phyloP scores from a whole-genome alignment of 768 basidiomycete genomes.

The Boletales sp. region DNA sequence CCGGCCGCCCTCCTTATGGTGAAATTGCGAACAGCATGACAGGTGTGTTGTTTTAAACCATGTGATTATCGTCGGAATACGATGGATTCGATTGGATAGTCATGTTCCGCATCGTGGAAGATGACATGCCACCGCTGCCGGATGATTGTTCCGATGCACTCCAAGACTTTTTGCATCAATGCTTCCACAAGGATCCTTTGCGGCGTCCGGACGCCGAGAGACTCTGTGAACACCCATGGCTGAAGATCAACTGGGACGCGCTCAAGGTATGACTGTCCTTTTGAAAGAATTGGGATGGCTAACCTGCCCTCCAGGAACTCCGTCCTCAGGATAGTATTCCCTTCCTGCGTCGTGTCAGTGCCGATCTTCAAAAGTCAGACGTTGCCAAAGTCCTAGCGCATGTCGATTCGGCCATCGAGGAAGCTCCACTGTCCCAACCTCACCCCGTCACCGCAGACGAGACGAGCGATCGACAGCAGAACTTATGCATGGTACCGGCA shows the following conservation, averaged over 20 bases:
- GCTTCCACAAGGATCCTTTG: slow-evolving; percentile 86
- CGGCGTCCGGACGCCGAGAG: slow-evolving; percentile 80
- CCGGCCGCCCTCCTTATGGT: slow-evolving; percentile 87
- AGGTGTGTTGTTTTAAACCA: slow-evolving; percentile 42
- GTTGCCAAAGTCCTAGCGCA: slow-evolving; percentile 49
- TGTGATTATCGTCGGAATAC: too few species aligned
- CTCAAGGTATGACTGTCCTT: slow-evolving; percentile 54
- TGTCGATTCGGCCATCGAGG: slow-evolving; percentile 29
- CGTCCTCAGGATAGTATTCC: slow-evolving; percentile 94
- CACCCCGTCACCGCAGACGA: slow-evolving; percentile 35
- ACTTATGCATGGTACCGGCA: slow-evolving; percentile 35
- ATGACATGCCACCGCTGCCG: slow-evolving; percentile 84
- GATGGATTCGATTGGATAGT: slow-evolving; percentile 42
- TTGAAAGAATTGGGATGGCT: not conserved
- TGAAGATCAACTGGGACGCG: slow-evolving; percentile 75
- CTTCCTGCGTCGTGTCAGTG: slow-evolving; percentile 87
- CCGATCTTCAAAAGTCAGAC: slow-evolving; percentile 76
- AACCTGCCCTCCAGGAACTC: slow-evolving; percentile 50
- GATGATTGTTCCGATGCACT: slow-evolving; percentile 73
- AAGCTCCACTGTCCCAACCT: slow-evolving; percentile 44
- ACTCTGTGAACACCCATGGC: slow-evolving; percentile 90
- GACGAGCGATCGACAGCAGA: slow-evolving; percentile 34
- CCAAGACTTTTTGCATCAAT: slow-evolving; percentile 75
- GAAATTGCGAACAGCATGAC: slow-evolving; percentile 90
- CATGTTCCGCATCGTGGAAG: slow-evolving; percentile 98